Evolutionary conservation across 805 yeast species (phyloP).

Genomic region (Kazachstania psychrophila): DNA sequence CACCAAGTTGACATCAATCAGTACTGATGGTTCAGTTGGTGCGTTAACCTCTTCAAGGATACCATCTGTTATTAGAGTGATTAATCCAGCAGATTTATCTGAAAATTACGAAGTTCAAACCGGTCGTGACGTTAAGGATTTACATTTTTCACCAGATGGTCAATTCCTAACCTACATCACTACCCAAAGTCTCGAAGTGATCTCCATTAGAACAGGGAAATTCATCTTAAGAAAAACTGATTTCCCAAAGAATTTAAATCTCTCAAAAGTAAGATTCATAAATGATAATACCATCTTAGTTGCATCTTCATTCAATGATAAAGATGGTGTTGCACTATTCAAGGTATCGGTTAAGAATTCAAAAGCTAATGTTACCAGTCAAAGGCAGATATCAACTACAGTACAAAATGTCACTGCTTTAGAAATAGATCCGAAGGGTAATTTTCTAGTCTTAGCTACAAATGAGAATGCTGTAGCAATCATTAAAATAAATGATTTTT

Average conservation of each 20-base stretch:
- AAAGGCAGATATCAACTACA: slow-evolving; percentile 25
- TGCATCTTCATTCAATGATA: slow-evolving; percentile 36
- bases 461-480: slow-evolving; percentile 57
- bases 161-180: slow-evolving; percentile 58
- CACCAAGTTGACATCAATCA: slow-evolving; percentile 46
- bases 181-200: slow-evolving; percentile 37
- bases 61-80: slow-evolving; percentile 55
- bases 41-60: slow-evolving; percentile 58
- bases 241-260: slow-evolving; percentile 24
- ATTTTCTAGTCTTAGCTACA: slow-evolving; percentile 36
- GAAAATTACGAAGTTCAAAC: slow-evolving; percentile 48
- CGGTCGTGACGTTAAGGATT: slow-evolving; percentile 49
- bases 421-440: slow-evolving; percentile 32
- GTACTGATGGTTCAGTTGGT: slow-evolving; percentile 53
- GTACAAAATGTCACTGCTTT: slow-evolving; percentile 43
- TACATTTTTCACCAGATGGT: slow-evolving; percentile 60
- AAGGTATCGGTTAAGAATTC: slow-evolving; percentile 23
- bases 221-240: slow-evolving; percentile 31
- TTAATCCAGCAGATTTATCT: slow-evolving; percentile 48
- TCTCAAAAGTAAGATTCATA: slow-evolving; percentile 32
- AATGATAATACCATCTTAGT: slow-evolving; percentile 31
- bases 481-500: slow-evolving; percentile 44
- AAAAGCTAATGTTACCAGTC: slow-evolving; percentile 13
- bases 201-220: slow-evolving; percentile 35
- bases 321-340: slow-evolving; percentile 32